Evolutionary conservation across 352 stramenopile species (phyloP), one percentile per base, ranked within the genome.

Genomic region (Phytopythium vexans): DNA sequence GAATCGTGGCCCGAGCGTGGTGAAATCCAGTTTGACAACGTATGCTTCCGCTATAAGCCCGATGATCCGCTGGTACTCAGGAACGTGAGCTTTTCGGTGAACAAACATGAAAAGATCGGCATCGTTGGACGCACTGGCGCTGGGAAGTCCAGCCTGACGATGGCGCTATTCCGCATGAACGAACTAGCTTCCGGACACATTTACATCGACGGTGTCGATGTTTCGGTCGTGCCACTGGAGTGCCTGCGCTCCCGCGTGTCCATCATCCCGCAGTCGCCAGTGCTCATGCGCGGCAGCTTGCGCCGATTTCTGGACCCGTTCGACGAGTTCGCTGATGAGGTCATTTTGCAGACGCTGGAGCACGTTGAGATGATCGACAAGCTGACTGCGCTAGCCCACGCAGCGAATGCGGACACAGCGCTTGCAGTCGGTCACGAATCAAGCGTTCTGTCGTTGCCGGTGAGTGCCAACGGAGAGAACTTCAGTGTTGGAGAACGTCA

Each of bases 371-470:
- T 99, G 35, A 72, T n/a, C n/a, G n/a, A 64, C 16, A 71, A 94
- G 32, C 58, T 68, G n/a, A 65, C 86, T 41, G 59, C 63, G n/a
- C 66, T 56, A 10, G 44, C 82, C 14, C 74, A 89, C 52, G 58
- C 46, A 34, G 71, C 58, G 33, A 66, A 85, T 46, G n/a, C n/a
- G n/a, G n/a, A n/a, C n/a, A n/a, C n/a, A n/a, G n/a, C n/a, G 14
- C 73, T 81, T 34, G 95, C 99, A 55, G 94, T 93, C 34, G 97
- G 97, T 36, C 72, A 54, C 9, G 99, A 99, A 66, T 98, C 98
- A 41, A 95, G 71, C 54, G 90, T 98, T 62, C 74, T 95, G 9
- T 96, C 99, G 68, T 60, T 99, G 34, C 57, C 99, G 7, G 98
- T 93, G 56, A 90, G 99, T n/a, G n/a, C n/a, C n/a, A n/a, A n/a